Conservation (phyloP, 1,139 yeast species). For the Diutina neorugosa region DNA sequence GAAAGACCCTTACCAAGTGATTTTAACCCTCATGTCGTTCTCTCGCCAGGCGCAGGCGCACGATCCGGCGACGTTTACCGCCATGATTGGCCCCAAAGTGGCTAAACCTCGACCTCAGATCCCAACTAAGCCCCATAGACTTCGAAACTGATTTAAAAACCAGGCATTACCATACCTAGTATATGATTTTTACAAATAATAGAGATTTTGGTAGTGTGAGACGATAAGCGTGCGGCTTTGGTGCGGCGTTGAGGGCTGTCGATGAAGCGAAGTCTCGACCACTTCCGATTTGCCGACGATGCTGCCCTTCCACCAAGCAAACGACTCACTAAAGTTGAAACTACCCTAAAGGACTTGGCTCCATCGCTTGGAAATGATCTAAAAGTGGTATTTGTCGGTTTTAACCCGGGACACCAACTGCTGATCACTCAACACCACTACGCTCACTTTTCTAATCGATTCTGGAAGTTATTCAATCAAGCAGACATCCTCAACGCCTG, state of each 20-base stretch:
- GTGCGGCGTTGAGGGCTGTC: not conserved
- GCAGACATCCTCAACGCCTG: constrained; percentile 30
- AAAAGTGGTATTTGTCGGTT: constrained; percentile 53
- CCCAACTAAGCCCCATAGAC: constrained; percentile 22
- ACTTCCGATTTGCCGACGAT: not conserved
- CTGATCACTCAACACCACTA: constrained; percentile 57
- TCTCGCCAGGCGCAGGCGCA: constrained; percentile 33
- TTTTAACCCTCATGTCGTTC: constrained; percentile 61
- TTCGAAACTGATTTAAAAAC: constrained; percentile 5
- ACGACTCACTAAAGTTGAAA: not conserved
- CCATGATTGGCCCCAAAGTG: constrained; percentile 25
- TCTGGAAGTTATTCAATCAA: constrained; percentile 56
- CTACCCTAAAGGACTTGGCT: constrained; percentile 14
- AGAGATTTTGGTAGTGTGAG: not conserved
- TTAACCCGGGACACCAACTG: constrained; percentile 62
- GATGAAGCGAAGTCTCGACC: not conserved
- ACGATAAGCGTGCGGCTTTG: not conserved
- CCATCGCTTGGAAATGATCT: constrained; percentile 22
- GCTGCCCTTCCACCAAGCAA: not conserved
- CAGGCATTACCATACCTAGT: too few relatives aligned
- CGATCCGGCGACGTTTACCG: constrained; percentile 9
- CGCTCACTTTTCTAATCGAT: constrained; percentile 59
- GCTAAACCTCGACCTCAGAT: constrained; percentile 24
- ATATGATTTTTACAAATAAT: too few relatives aligned
- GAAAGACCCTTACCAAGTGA: constrained; percentile 68